These are phyloP conservation scores for Ajuga reptans DNA, from an alignment of 305 asterid genomes.

Conservation along the genomic window DNA sequence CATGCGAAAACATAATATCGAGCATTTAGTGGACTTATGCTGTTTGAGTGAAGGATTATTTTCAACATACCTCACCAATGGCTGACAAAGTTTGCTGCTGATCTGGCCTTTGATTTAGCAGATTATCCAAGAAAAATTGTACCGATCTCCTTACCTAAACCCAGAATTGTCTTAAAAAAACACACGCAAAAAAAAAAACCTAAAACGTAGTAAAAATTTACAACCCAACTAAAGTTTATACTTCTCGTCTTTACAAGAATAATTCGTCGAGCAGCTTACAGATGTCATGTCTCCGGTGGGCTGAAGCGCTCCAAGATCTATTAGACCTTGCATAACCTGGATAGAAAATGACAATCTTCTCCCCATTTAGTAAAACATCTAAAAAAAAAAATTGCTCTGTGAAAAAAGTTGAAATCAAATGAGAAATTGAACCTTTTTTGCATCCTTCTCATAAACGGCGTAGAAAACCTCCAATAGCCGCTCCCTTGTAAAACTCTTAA, in stretches of 20 bases:
- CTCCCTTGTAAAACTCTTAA: constrained; percentile 79
- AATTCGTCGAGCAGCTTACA: constrained; percentile 30
- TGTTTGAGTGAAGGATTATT: no score
- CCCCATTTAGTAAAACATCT: not conserved
- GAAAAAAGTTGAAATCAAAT: not conserved
- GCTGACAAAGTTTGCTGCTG: constrained; percentile 84
- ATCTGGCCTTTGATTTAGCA: constrained; percentile 73
- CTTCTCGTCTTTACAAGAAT: not conserved
- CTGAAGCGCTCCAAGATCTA: constrained; percentile 91
- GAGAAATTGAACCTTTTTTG: constrained; percentile 58
- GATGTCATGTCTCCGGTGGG: constrained; percentile 92
- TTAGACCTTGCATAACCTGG: constrained; percentile 81
- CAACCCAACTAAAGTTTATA: not conserved
- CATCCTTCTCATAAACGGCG: constrained; percentile 87
- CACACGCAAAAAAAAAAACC: not conserved
- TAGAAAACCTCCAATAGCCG: constrained; percentile 67
- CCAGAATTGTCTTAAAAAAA: not conserved
- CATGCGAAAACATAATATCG: not conserved
- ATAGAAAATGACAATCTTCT: constrained; percentile 1
- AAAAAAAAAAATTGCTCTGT: not conserved
- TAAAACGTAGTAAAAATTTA: not conserved
- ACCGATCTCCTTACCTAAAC: constrained; percentile 83
- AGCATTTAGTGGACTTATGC: no score
- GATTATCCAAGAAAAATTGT: constrained; percentile 85
- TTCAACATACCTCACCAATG: constrained; percentile 79